These are phyloP conservation scores for Eimeria sp. DNA, from an alignment of 169 alveolate species.

Conservation along the genomic window DNA sequence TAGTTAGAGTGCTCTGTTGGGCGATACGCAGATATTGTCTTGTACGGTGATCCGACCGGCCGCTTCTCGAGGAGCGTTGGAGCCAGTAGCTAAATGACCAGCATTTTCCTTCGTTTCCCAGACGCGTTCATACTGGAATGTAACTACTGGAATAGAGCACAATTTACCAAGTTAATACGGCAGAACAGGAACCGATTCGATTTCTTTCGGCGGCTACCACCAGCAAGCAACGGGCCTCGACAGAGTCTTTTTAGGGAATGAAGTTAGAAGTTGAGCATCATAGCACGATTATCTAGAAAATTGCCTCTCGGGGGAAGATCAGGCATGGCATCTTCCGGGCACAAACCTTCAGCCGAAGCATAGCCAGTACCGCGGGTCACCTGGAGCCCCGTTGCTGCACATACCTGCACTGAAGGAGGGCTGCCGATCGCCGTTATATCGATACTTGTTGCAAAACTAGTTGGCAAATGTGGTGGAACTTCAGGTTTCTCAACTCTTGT, in stretches of 20 bases:
- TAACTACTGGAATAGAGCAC: neutral
- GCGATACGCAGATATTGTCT: neutral
- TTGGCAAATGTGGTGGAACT: neutral
- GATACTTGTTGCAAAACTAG: no score
- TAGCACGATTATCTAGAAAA: neutral
- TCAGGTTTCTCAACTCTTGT: neutral
- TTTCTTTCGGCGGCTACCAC: neutral
- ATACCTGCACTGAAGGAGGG: conserved; percentile 13
- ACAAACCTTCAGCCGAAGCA: neutral
- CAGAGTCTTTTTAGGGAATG: neutral
- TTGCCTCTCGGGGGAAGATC: no score
- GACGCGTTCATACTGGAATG: neutral
- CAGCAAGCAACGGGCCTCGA: neutral
- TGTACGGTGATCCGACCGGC: neutral
- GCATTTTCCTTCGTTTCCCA: neutral
- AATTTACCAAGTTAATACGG: neutral
- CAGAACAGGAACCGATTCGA: neutral
- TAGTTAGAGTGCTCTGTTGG: neutral
- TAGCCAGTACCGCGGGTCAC: conserved; percentile 17
- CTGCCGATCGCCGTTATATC: neutral
- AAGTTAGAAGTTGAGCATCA: neutral
- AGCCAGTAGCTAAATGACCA: neutral
- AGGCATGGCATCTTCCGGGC: no score
- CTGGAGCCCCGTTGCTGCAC: conserved; percentile 38
- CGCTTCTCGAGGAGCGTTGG: neutral